phyloP scores from a whole-genome alignment of 176 grass and related monocot species.

The Cenchrus purpureus region DNA sequence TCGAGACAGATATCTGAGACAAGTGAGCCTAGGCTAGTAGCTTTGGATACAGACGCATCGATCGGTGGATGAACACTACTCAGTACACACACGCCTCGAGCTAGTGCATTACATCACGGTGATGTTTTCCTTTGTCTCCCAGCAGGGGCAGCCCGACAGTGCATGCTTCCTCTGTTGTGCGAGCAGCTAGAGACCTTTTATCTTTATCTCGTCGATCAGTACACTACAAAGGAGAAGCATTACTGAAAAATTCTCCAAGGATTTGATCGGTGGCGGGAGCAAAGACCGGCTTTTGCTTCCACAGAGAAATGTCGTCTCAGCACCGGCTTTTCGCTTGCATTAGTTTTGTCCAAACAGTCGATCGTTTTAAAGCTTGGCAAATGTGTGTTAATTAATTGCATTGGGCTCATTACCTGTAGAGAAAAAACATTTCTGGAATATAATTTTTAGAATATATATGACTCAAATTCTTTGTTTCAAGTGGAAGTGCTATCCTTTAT shows the following conservation, averaged over 20 bases:
- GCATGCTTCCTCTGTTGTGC: conserved; percentile 27
- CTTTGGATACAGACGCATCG: conserved; percentile 40
- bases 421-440: neutral
- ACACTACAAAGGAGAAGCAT: conserved; percentile 33
- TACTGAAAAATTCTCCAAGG: conserved; percentile 27
- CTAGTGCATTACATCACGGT: conserved; percentile 51
- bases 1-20: conserved; percentile 50
- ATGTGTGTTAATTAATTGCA: neutral
- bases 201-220: conserved; percentile 30
- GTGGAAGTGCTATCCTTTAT: neutral
- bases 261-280: conserved; percentile 34
- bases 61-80: conserved; percentile 23
- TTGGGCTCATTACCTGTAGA: neutral
- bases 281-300: conserved; percentile 53
- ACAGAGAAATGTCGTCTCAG: conserved; percentile 24
- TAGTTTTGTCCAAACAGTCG: neutral
- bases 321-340: neutral
- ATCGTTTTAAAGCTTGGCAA: neutral
- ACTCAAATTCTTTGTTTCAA: neutral
- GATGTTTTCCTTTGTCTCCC: conserved; percentile 55
- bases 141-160: conserved; percentile 1
- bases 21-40: neutral
- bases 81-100: conserved; percentile 32
- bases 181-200: neutral
- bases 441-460: neutral